Percentiles rank a stretch among this genome's conserved stretches.
Conservation (phyloP, 306 rosid genomes). For the Castanea sativa region DNA sequence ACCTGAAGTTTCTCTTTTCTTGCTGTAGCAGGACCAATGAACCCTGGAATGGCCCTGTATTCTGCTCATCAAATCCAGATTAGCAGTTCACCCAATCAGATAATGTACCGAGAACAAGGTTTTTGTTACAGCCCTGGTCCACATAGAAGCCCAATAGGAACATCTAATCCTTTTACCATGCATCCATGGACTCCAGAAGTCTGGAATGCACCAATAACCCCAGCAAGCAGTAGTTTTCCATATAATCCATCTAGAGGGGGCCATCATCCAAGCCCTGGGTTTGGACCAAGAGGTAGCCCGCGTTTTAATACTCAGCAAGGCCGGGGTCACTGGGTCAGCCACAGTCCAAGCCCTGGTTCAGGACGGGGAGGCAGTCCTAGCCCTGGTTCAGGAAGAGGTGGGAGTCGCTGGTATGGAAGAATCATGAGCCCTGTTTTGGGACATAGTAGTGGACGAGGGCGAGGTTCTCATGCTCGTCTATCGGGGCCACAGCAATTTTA, state of each 20-base stretch:
- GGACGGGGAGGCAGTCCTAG: conserved; percentile 42
- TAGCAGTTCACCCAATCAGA: conserved; percentile 27
- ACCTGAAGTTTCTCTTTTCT: background rate
- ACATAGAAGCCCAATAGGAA: conserved; percentile 32
- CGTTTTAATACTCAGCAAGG: conserved; percentile 35
- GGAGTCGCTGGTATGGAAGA: conserved; percentile 33
- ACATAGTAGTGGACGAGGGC: conserved; percentile 46
- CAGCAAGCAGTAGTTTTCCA: conserved; percentile 28
- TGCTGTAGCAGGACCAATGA: conserved; percentile 33
- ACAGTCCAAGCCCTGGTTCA: conserved; percentile 41
- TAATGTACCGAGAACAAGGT: conserved; percentile 36
- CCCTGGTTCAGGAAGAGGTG: conserved; percentile 52
- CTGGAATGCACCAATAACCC: conserved; percentile 52
- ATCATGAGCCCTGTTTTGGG: conserved; percentile 41
- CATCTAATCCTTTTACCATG: conserved; percentile 21
- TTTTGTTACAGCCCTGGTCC: conserved; percentile 22
- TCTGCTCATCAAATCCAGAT: conserved; percentile 42
- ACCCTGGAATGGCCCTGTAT: conserved; percentile 40
- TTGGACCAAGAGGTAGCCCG: conserved; percentile 35
- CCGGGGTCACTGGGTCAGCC: conserved; percentile 29
- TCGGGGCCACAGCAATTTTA: conserved; percentile 36
- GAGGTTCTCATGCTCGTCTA: conserved; percentile 38
- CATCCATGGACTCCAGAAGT: conserved; percentile 25
- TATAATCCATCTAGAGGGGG: conserved; percentile 32
- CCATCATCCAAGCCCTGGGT: conserved; percentile 39